Evolutionary conservation across 164 flowering plant genomes (phyloP).

Genomic region (Tinospora cordifolia): DNA sequence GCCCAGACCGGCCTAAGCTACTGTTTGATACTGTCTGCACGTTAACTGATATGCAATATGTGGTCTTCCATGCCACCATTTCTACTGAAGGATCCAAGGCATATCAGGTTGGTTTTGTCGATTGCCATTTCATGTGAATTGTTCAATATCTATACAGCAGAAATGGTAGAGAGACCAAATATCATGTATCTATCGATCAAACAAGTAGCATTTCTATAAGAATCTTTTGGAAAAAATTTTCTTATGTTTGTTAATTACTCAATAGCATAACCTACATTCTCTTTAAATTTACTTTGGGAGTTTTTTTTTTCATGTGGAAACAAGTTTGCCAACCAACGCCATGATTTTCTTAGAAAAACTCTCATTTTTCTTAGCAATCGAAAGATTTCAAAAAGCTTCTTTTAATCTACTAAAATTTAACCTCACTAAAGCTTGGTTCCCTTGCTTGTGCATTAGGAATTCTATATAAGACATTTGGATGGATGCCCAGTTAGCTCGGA

Average conservation of each 20-base stretch:
- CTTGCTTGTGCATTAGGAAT: conserved; percentile 44
- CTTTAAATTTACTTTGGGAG: too few relatives aligned
- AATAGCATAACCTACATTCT: too few relatives aligned
- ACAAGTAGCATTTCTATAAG: too few relatives aligned
- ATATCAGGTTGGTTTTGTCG: conserved; percentile 49
- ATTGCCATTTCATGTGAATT: not conserved
- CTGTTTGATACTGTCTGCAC: conserved; percentile 91
- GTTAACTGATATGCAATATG: conserved; percentile 90
- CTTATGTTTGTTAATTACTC: too few relatives aligned
- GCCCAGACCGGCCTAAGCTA: conserved; percentile 77
- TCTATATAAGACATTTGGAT: conserved; percentile 75
- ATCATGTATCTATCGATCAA: too few relatives aligned
- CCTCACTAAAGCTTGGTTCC: not conserved
- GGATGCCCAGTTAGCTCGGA: conserved; percentile 86
- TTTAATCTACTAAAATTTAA: not conserved
- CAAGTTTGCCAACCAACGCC: too few relatives aligned
- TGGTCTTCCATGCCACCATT: conserved; percentile 78
- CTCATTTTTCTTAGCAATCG: too few relatives aligned
- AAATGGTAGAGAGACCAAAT: not conserved
- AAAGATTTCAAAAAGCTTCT: too few relatives aligned
- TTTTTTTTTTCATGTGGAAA: too few relatives aligned
- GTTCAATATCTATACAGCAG: not conserved
- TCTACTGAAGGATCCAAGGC: conserved; percentile 80
- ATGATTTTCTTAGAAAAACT: too few relatives aligned
- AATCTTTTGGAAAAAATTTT: too few relatives aligned